Base-by-base conservation (phyloP, 352 stramenopile species). In the Pythium biforme region DNA sequence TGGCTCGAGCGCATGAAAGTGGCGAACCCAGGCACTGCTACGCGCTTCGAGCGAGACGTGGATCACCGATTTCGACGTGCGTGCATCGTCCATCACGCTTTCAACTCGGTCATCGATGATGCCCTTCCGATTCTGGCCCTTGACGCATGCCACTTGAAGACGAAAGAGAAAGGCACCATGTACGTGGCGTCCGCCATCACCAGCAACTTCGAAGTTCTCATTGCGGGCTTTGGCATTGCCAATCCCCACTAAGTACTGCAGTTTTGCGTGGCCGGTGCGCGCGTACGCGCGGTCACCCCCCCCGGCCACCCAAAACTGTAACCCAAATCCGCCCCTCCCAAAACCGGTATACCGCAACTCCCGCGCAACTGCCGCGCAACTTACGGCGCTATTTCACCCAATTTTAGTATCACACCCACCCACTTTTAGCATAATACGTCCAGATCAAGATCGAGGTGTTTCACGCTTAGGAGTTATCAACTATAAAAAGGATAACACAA, bases 151-250 rank as follows among this genome's bases (percentile, higher is more conserved):
- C 54, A 61, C 41, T 31, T 61, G n/a, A 61, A 61, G 11, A 51
- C 54, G 0, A 55, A 62, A 22, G 43, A 54, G 4, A 62, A 55
- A 27, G 55, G 55, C 19, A 62, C 31, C 1, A 25, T 55, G 43
- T 55, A 62, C 45, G 29, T 47, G 5, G 55, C 45, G 2, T 62
- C 45, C 4, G 45, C 55, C 27, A 48, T 55, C 55, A 55, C 55
- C 19, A 43, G 55, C 10, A 62, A 62, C 33, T 62, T 55, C 19
- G 55, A 62, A 43, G 48, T 62, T 26, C 45, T 62, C 15, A 55
- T 55, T 34, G 40, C 41, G 2, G 39, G 25, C 1, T 34, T 61
- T 25, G 41, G 55, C 10, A 53, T 46, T n/a, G 6, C 55, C 1
- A 53, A 45, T n/a, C n/a, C n/a, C n/a, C n/a, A n/a, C n/a, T n/a